Evolutionary conservation across 2,329 filamentous ascomycete species (phyloP), one percentile per base, ranked within the genome.

Genomic region (Thelonectria discophora): DNA sequence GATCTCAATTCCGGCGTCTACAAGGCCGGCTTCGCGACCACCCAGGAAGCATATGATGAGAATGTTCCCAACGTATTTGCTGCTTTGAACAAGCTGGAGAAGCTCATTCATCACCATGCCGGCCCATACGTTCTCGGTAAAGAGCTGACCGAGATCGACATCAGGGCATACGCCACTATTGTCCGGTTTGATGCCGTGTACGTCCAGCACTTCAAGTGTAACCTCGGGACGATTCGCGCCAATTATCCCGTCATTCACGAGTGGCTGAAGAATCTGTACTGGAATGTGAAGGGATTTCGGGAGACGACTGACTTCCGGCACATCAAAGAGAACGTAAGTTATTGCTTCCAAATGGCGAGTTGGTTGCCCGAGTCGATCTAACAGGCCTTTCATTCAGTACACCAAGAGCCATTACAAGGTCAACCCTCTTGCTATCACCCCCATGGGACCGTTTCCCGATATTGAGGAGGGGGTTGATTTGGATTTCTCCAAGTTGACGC

Each of bases 201-300:
- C 66, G 82, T 89, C 37, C 85, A 88, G 67, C 84, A 89, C 56
- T 90, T 90, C 75, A 81, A 83, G 67, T 89, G 87, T 69, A 90
- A 90, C 65, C 73, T 89, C 20, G 86, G 83, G 69, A 88, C 85
- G 71, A 86, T 90, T 57, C 78, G 87, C 1, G 81, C 86, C 65
- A 86, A 88, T 68, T 89, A 87, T 71, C 90, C 90, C 3, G 78
- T 83, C 39, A 77, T 92, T 50, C 88, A 93, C 72, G 82, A 82
- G 60, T 93, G 90, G 90, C 63, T 92, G 60, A 80, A 88, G 53
- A 82, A 86, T 61, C 74, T 92, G 55, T 93, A 93, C 73, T 93
- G 90, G 90, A 88, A 91, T 66, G 69, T 73, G 1, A 68, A 68
- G 6, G 76, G 76, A 5, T 68, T 86, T 63, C 80, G 73, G 59